phyloP scores from a whole-genome alignment of 352 stramenopile species.

The Phytophthora foliorum region DNA sequence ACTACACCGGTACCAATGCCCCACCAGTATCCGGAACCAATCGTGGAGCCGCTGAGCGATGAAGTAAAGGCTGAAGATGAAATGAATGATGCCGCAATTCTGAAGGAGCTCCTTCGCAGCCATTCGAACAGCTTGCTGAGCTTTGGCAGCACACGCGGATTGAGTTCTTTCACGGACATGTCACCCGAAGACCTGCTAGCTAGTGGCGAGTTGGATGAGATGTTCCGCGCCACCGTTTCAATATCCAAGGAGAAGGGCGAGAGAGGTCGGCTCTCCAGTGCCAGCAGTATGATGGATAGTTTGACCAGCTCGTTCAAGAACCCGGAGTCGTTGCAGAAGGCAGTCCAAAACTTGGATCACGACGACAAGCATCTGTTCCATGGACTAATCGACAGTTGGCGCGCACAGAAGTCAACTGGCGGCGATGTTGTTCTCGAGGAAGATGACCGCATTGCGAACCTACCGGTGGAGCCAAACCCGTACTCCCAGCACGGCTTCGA shows the following conservation, averaged over 20 bases:
- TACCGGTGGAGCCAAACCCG: constrained; percentile 53
- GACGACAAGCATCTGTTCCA: constrained; percentile 81
- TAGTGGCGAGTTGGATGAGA: constrained; percentile 85
- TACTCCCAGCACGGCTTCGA: constrained; percentile 48
- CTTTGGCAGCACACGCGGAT: constrained; percentile 60
- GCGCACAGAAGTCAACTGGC: constrained; percentile 30
- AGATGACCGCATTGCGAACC: constrained; percentile 38
- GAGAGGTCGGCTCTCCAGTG: constrained; percentile 25
- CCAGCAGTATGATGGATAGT: constrained; percentile 47
- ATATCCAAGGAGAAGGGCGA: constrained; percentile 59
- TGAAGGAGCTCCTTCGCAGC: constrained; percentile 75
- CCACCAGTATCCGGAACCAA: constrained; percentile 65
- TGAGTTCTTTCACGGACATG: constrained; percentile 78
- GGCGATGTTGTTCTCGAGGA: constrained; percentile 27
- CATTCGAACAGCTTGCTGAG: constrained; percentile 78
- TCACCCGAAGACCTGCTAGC: constrained; percentile 80
- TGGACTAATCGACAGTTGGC: constrained; percentile 67
- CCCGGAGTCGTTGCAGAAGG: constrained; percentile 61
- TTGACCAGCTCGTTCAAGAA: constrained; percentile 70
- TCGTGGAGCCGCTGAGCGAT: constrained; percentile 67
- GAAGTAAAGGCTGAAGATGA: constrained; percentile 67
- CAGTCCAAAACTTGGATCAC: constrained; percentile 61
- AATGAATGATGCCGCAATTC: constrained; percentile 69
- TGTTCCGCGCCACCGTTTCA: constrained; percentile 74
- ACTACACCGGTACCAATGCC: constrained; percentile 31